These are phyloP conservation scores for Allodekkera sacchari DNA, from an alignment of 805 yeast species.

Conservation along the genomic window DNA sequence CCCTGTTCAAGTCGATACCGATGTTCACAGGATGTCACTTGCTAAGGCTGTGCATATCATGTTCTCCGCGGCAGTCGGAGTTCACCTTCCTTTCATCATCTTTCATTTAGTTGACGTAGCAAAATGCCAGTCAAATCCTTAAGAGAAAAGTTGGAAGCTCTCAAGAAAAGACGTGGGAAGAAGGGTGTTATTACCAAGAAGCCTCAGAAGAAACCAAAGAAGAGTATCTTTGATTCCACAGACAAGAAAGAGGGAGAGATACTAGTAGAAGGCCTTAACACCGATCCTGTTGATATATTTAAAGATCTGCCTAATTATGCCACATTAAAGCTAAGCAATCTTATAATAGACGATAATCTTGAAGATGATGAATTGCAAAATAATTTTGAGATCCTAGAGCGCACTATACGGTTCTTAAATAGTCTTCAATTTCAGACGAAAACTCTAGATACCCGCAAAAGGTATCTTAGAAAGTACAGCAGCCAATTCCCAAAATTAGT, in stretches of 20 bases:
- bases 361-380: constrained; percentile 6
- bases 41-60: no score
- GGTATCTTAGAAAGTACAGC: constrained; percentile 12
- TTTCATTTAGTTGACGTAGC: not conserved
- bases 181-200: not conserved
- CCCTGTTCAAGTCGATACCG: no score
- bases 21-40: no score
- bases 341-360: constrained; percentile 7
- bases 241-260: constrained; percentile 3
- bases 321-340: constrained; percentile 4
- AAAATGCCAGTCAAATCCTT: constrained; percentile 1
- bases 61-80: no score
- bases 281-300: constrained; percentile 12
- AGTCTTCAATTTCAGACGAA: constrained; percentile 12
- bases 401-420: constrained; percentile 13
- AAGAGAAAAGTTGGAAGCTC: constrained; percentile 1
- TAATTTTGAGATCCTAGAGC: constrained; percentile 9
- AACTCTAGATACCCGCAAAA: constrained; percentile 13
- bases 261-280: constrained; percentile 1
- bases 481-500: constrained; percentile 30
- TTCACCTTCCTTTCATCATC: not conserved
- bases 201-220: not conserved
- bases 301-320: constrained; percentile 7
- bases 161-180: constrained; percentile 1
- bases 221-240: no score